phyloP scores from a whole-genome alignment of 2,329 filamentous ascomycete species.

The Aspergillus quadricinctus region DNA sequence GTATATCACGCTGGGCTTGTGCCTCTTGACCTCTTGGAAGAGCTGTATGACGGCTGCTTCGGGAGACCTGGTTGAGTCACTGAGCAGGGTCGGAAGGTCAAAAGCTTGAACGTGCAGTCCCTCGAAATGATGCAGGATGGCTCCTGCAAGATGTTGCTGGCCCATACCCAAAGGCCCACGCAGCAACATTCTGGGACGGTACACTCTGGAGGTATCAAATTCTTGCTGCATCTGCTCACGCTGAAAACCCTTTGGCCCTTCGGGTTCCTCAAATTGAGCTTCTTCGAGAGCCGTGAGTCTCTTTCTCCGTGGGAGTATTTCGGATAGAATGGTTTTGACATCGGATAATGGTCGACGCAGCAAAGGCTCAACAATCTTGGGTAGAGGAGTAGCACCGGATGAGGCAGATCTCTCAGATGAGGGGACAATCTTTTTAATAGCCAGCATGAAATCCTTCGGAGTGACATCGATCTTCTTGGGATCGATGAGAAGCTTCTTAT shows the following conservation, averaged over 20 bases:
- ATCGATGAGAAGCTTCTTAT: constrained; percentile 85
- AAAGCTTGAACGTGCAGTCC: constrained; percentile 93
- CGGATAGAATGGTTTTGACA: constrained; percentile 67
- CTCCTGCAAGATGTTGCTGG: constrained; percentile 80
- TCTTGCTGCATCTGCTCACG: constrained; percentile 72
- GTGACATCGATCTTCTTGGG: constrained; percentile 78
- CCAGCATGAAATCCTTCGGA: constrained; percentile 95
- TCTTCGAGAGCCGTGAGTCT: constrained; percentile 87
- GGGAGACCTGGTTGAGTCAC: constrained; percentile 72
- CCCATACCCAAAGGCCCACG: constrained; percentile 85
- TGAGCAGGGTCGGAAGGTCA: constrained; percentile 80
- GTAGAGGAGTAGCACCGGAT: constrained; percentile 76
- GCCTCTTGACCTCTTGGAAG: constrained; percentile 86
- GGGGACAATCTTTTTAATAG: constrained; percentile 91
- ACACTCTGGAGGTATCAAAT: constrained; percentile 84
- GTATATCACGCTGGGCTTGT: constrained; percentile 94
- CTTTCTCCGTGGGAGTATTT: constrained; percentile 78
- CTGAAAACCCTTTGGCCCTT: constrained; percentile 77
- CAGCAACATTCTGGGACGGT: constrained; percentile 81
- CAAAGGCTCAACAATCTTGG: constrained; percentile 74
- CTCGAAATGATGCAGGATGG: constrained; percentile 85
- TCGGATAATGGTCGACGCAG: constrained; percentile 66
- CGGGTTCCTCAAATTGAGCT: constrained; percentile 83
- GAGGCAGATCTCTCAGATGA: constrained; percentile 88
- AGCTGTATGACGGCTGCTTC: constrained; percentile 87